Conservation (phyloP, 2,329 filamentous ascomycete species). For the Penicillium hordei region DNA sequence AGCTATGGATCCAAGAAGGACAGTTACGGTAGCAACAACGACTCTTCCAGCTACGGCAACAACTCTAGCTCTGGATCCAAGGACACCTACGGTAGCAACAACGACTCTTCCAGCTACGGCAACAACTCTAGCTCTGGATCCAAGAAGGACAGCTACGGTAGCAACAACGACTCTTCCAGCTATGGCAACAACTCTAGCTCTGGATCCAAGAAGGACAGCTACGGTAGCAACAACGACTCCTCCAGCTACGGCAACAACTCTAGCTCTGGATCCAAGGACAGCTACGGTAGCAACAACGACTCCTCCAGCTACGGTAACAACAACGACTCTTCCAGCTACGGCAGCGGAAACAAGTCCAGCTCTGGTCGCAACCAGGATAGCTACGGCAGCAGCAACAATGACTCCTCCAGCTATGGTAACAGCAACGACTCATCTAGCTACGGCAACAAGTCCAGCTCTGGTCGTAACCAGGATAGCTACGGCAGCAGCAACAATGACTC, state of each 20-base stretch:
- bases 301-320: no score
- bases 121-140: background rate
- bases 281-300: background rate
- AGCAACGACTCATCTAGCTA: background rate
- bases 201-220: background rate
- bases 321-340: background rate
- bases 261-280: background rate
- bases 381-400: background rate
- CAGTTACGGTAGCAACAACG: background rate
- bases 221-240: background rate
- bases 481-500: background rate
- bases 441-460: background rate
- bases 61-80: no score
- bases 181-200: conserved; percentile 2
- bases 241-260: background rate
- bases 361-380: background rate
- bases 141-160: background rate
- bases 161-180: background rate
- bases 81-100: background rate
- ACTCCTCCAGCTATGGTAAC: background rate
- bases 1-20: background rate
- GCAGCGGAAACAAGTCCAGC: background rate
- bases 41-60: background rate
- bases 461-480: background rate
- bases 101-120: background rate